Evolutionary conservation across 768 basidiomycete genomes (phyloP).

Genomic region (Naganishia vishniacii): DNA sequence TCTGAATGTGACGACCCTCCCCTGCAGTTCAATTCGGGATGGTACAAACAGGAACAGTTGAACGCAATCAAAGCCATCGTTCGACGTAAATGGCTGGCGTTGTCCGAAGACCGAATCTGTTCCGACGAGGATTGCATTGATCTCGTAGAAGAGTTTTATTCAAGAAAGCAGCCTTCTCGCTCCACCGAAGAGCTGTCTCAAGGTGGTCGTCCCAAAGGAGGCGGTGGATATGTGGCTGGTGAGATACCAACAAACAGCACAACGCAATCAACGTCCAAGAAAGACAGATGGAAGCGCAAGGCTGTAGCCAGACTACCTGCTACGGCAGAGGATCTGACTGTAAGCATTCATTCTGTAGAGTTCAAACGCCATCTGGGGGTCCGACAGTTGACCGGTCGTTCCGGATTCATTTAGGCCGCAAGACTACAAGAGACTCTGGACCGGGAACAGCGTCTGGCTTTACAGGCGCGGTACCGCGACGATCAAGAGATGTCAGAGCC

Average conservation of each 20-base stretch:
- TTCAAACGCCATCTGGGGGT: no score
- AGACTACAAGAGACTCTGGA: slow-evolving; percentile 12
- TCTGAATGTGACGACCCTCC: background rate
- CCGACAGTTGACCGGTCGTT: background rate
- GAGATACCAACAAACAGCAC: slow-evolving; percentile 16
- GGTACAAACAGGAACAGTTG: slow-evolving; percentile 26
- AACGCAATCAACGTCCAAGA: background rate
- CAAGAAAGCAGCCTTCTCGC: background rate
- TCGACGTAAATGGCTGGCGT: slow-evolving; percentile 28
- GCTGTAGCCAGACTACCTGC: slow-evolving; percentile 7
- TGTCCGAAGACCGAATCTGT: slow-evolving; percentile 21
- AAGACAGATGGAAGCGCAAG: slow-evolving; percentile 25
- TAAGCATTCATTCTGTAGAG: background rate
- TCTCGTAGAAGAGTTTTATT: slow-evolving; percentile 21
- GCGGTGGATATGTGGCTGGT: slow-evolving; percentile 23
- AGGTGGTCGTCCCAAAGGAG: slow-evolving; percentile 24
- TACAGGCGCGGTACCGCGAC: slow-evolving; percentile 15
- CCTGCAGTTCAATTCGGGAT: slow-evolving; percentile 7
- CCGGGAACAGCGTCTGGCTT: background rate
- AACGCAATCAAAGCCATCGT: slow-evolving; percentile 26
- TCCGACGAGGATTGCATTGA: slow-evolving; percentile 21
- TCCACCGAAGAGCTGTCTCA: background rate
- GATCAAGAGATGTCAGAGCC: no score
- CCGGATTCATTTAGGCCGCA: background rate
- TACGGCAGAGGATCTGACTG: slow-evolving; percentile 17